phyloP scores from a whole-genome alignment of 306 rosid genomes.

The Cucurbita moschata region DNA sequence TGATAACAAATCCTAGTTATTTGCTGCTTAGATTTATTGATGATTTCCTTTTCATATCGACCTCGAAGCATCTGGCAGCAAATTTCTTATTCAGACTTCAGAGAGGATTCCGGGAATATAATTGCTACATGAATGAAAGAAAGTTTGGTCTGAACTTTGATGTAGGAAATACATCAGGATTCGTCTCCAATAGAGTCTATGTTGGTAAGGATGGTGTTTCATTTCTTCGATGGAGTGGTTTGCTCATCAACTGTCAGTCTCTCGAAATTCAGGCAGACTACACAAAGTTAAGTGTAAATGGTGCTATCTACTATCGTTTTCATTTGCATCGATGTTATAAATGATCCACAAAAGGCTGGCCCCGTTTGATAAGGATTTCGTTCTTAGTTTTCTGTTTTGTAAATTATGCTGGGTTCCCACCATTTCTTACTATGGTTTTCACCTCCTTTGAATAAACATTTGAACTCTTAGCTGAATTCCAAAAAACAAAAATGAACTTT shows the following conservation, averaged over 20 bases:
- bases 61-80: conserved; percentile 63
- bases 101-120: conserved; percentile 70
- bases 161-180: conserved; percentile 17
- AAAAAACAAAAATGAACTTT: not conserved
- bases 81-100: conserved; percentile 47
- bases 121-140: conserved; percentile 71
- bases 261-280: conserved; percentile 85
- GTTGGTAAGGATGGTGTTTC: conserved; percentile 41
- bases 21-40: conserved; percentile 51
- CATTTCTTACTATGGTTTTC: no score
- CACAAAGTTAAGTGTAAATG: conserved; percentile 34
- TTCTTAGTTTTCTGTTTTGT: not conserved
- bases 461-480: not conserved
- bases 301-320: conserved; percentile 3
- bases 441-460: no score
- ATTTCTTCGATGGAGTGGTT: conserved; percentile 76
- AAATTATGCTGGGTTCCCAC: not conserved
- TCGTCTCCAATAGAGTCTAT: conserved; percentile 28
- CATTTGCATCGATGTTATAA: not conserved
- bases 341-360: not conserved
- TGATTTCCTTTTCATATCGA: conserved; percentile 69
- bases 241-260: conserved; percentile 66
- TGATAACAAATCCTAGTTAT: conserved; percentile 18
- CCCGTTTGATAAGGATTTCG: not conserved
- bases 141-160: conserved; percentile 67